A percentile compares a stretch with the other conserved stretches of the same genome.
phyloP scores from a whole-genome alignment of 805 yeast species.

The Cyberlindnera subsufficiens region DNA sequence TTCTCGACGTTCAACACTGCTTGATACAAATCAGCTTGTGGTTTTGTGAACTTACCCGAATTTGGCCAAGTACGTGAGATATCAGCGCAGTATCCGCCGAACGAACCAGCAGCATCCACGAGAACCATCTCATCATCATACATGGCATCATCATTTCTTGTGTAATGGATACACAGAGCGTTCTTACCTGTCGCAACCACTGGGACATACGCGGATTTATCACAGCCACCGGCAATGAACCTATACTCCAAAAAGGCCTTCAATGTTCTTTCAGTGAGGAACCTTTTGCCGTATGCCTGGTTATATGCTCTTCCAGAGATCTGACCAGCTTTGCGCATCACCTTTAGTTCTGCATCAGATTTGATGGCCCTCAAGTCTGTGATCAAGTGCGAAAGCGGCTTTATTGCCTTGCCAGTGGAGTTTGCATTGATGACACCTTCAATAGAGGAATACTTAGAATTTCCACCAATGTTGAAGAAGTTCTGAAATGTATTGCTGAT shows the following conservation, averaged over 20 bases:
- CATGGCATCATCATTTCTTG: conserved; percentile 81
- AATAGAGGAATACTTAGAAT: conserved; percentile 23
- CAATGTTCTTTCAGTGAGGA: conserved; percentile 70
- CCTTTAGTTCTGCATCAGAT: conserved; percentile 65
- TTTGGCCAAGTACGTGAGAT: conserved; percentile 97
- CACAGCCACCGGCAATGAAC: conserved; percentile 85
- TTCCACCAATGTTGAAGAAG: conserved; percentile 24
- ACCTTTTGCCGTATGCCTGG: conserved; percentile 63
- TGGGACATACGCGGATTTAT: conserved; percentile 84
- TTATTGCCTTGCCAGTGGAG: conserved; percentile 29
- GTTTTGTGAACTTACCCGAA: conserved; percentile 60
- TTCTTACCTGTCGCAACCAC: conserved; percentile 94
- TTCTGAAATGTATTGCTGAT: conserved; percentile 20
- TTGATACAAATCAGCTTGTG: conserved; percentile 83
- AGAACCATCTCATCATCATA: conserved; percentile 76
- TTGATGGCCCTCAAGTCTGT: conserved; percentile 60
- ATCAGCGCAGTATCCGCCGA: conserved; percentile 94
- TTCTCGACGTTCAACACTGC: conserved; percentile 83
- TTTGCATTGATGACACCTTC: conserved; percentile 22
- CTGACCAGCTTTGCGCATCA: conserved; percentile 79
- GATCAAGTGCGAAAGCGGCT: conserved; percentile 37
- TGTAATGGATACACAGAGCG: conserved; percentile 89
- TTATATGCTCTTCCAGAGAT: conserved; percentile 83
- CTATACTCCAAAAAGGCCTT: conserved; percentile 77
- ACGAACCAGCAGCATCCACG: conserved; percentile 90